These are phyloP conservation scores for Talaromyces trachyspermus DNA, from an alignment of 495 filamentous ascomycete genomes.

Conservation along the genomic window DNA sequence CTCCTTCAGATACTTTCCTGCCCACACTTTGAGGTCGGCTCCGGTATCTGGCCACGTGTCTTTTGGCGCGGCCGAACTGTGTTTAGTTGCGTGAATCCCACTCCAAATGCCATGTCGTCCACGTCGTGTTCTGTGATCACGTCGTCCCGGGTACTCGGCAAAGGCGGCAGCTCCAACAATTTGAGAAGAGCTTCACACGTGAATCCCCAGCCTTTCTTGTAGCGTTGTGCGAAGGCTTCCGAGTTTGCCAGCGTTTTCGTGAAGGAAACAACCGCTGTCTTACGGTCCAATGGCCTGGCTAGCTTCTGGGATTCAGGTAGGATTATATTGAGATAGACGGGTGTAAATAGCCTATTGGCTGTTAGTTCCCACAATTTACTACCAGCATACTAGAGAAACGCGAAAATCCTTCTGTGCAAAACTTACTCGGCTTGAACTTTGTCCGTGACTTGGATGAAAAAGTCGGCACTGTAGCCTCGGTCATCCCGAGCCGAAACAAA, in stretches of 20 bases:
- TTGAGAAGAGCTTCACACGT: conserved; percentile 81
- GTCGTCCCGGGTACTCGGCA: conserved; percentile 65
- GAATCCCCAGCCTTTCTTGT: conserved; percentile 80
- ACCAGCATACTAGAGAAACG: not conserved
- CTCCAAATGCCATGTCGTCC: conserved; percentile 88
- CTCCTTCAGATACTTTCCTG: conserved; percentile 59
- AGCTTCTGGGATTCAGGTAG: conserved; percentile 83
- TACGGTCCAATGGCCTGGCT: conserved; percentile 80
- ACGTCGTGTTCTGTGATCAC: conserved; percentile 75
- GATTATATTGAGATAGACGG: conserved; percentile 76
- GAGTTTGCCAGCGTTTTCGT: conserved; percentile 85
- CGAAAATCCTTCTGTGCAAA: not conserved
- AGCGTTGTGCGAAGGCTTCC: conserved; percentile 63
- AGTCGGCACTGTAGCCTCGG: conserved; percentile 80
- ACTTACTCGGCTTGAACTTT: conserved; percentile 64
- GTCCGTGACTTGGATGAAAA: conserved; percentile 74
- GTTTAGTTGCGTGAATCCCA: conserved; percentile 85
- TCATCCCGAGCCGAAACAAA: conserved; percentile 70
- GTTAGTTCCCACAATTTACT: no score
- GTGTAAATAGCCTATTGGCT: conserved; percentile 60
- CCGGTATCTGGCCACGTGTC: conserved; percentile 79
- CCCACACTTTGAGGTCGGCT: conserved; percentile 71
- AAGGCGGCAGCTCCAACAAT: conserved; percentile 78
- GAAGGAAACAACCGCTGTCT: conserved; percentile 84
- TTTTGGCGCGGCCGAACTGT: conserved; percentile 63